Evolutionary conservation across 2,329 filamentous ascomycete species (phyloP).

Genomic region (Penicillium concentricum): DNA sequence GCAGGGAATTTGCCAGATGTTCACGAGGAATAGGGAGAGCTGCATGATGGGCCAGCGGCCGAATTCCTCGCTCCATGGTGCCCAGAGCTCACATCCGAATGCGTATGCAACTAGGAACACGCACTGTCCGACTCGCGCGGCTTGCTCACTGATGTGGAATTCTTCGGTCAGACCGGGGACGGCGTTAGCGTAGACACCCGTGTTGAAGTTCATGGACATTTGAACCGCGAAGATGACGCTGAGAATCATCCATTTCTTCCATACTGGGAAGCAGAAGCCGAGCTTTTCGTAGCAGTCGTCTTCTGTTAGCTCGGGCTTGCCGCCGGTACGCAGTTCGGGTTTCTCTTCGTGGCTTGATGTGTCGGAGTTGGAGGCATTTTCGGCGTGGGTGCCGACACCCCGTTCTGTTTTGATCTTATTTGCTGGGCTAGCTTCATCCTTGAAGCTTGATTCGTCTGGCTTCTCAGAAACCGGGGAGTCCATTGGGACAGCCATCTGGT

Average conservation of each 20-base stretch:
- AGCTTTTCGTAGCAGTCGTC: conserved; percentile 64
- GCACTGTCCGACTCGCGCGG: conserved; percentile 69
- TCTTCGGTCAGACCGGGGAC: conserved; percentile 64
- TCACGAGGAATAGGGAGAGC: conserved; percentile 69
- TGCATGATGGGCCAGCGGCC: conserved; percentile 77
- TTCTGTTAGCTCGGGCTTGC: conserved; percentile 40
- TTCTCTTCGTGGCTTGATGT: conserved; percentile 5
- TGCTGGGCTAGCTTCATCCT: background rate
- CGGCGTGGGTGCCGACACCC: conserved; percentile 17
- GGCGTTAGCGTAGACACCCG: conserved; percentile 68
- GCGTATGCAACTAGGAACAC: conserved; percentile 77
- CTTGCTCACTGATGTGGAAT: conserved; percentile 67
- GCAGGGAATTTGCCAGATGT: conserved; percentile 73
- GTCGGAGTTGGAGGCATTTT: conserved; percentile 19
- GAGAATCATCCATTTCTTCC: conserved; percentile 71
- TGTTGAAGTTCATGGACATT: conserved; percentile 78
- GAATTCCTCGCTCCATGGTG: conserved; percentile 80
- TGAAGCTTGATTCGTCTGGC: conserved; percentile 1
- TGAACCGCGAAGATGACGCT: conserved; percentile 70
- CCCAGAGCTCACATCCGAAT: conserved; percentile 85
- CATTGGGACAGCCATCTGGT: conserved; percentile 7
- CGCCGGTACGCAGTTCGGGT: conserved; percentile 12
- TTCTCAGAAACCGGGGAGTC: conserved; percentile 13
- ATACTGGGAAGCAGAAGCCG: conserved; percentile 58
- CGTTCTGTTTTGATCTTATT: conserved; percentile 3